Evolutionary conservation across 768 basidiomycete genomes (phyloP).

Genomic region (Neoboletus subvelutipes): DNA sequence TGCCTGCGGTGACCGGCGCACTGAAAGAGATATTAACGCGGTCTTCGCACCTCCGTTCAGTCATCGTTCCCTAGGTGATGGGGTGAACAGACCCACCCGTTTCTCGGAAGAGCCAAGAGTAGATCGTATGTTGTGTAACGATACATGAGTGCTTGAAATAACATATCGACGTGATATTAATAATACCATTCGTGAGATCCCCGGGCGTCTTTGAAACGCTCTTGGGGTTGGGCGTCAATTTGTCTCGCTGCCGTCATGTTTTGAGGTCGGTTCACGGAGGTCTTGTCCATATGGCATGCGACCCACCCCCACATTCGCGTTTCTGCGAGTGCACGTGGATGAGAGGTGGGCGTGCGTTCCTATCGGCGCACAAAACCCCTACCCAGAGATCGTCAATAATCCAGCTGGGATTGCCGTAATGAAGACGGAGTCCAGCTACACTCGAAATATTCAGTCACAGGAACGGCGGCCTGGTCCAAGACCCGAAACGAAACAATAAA

Average conservation of each 20-base stretch:
- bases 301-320: background rate
- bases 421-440: background rate
- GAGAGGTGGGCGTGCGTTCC: too few relatives aligned
- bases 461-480: background rate
- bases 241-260: background rate
- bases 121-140: background rate
- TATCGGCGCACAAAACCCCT: background rate
- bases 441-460: background rate
- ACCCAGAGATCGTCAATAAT: too few relatives aligned
- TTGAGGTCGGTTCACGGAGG: background rate
- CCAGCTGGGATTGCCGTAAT: too few relatives aligned
- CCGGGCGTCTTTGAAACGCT: background rate
- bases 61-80: slow-evolving; percentile 24
- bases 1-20: slow-evolving; percentile 18
- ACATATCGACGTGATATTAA: background rate
- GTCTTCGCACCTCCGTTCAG: slow-evolving; percentile 30
- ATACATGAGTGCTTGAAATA: background rate
- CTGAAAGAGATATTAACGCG: slow-evolving; percentile 27
- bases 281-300: background rate
- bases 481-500: background rate
- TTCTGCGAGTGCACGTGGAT: background rate
- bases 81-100: background rate
- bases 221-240: too few relatives aligned
- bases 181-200: background rate
- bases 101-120: background rate